phyloP scores from a whole-genome alignment of 2,329 filamentous ascomycete species.

The Ceratocystis papillata region DNA sequence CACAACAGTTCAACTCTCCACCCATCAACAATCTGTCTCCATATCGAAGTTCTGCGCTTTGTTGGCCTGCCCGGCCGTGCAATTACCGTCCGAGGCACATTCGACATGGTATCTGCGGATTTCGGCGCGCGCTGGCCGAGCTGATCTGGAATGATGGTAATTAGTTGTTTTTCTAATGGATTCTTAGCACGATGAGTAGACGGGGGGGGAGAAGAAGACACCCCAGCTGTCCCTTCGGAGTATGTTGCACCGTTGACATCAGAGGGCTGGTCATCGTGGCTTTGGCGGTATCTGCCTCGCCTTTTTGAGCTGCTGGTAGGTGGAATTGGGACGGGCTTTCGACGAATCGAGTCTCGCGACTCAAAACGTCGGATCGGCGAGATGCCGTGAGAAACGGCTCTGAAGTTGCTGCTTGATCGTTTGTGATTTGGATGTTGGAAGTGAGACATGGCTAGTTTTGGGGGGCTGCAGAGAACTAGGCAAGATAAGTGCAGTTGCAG shows the following conservation, averaged over 20 bases:
- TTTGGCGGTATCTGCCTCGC: not conserved
- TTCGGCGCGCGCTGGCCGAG: slow-evolving; percentile 7
- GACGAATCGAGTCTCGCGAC: slow-evolving; percentile 20
- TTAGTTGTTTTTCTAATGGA: slow-evolving; percentile 7
- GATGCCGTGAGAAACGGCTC: not conserved
- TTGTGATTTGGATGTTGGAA: not conserved
- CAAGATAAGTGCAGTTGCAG: not conserved
- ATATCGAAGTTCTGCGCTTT: not conserved
- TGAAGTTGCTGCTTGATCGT: not conserved
- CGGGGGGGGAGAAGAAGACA: not conserved
- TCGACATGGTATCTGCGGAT: slow-evolving; percentile 1
- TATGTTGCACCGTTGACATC: not conserved
- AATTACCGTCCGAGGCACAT: slow-evolving; percentile 19
- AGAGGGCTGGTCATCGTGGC: not conserved
- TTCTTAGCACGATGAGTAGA: not conserved
- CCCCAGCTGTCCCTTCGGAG: not conserved
- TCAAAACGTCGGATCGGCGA: slow-evolving; percentile 7
- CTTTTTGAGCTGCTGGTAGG: not conserved
- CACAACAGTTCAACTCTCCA: slow-evolving; percentile 20
- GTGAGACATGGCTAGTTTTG: not conserved
- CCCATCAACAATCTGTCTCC: not conserved
- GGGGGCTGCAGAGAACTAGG: not conserved
- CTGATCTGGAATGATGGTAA: slow-evolving; percentile 13
- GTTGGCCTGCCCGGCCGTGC: not conserved
- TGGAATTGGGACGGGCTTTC: slow-evolving; percentile 14